Percentiles rank a stretch among this genome's conserved stretches.
Evolutionary conservation across 2,329 filamentous ascomycete species (phyloP).

Genomic region (Cordyceps cicadae): DNA sequence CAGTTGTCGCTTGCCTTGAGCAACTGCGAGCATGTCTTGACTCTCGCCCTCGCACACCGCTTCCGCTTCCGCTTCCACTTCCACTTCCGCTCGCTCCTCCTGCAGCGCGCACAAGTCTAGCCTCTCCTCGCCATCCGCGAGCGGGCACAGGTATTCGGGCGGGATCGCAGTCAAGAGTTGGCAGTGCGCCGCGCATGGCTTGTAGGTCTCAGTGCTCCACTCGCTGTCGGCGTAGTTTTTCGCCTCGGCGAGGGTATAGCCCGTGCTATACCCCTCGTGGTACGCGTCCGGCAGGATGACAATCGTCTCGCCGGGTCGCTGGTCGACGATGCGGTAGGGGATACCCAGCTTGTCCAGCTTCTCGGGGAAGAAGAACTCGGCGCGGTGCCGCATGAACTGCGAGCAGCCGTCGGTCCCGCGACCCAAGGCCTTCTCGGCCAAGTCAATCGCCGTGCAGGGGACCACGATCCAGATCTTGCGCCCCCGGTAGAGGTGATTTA

Average conservation of each 20-base stretch:
- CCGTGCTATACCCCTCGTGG: constrained; percentile 34
- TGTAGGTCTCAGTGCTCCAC: constrained; percentile 29
- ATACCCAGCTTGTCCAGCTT: constrained; percentile 31
- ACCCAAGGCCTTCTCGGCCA: constrained; percentile 27
- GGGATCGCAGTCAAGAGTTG: constrained; percentile 29
- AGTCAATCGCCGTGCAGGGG: constrained; percentile 27
- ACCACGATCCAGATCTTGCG: constrained; percentile 34
- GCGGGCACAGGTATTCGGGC: constrained; percentile 24
- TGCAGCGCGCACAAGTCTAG: constrained; percentile 27
- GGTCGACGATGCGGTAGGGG: constrained; percentile 30
- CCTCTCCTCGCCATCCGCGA: constrained; percentile 24
- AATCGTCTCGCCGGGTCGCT: constrained; percentile 31
- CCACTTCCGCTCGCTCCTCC: constrained; percentile 2
- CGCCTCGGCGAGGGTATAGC: constrained; percentile 32
- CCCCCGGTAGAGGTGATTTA: constrained; percentile 32
- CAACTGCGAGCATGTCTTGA: too few relatives aligned
- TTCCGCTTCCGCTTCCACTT: neutral
- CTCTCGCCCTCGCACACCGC: neutral
- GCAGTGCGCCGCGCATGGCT: constrained; percentile 26
- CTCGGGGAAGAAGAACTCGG: constrained; percentile 33
- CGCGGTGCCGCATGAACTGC: constrained; percentile 33
- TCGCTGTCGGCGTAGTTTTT: constrained; percentile 31
- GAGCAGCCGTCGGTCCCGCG: constrained; percentile 25
- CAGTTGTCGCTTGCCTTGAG: neutral
- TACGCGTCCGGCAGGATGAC: constrained; percentile 33